These are phyloP conservation scores for Quercus lobata DNA, from an alignment of 331 rosid genomes.

Conservation along the genomic window DNA sequence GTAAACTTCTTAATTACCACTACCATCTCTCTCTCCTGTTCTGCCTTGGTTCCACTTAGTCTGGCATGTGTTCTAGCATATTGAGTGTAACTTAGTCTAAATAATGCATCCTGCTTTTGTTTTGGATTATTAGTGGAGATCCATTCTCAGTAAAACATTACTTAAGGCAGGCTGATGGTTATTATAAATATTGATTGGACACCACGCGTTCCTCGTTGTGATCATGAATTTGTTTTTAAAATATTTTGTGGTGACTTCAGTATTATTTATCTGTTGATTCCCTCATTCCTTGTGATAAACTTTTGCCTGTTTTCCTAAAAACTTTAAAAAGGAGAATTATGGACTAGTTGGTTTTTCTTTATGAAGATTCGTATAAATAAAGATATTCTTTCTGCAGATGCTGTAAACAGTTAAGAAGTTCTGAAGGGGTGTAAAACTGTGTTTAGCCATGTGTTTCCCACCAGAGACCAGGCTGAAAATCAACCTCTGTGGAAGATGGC, in stretches of 20 bases:
- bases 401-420: slow-evolving; percentile 39
- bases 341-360: neutral
- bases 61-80: neutral
- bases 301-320: neutral
- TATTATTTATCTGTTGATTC: neutral
- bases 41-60: neutral
- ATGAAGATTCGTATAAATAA: neutral
- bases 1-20: neutral
- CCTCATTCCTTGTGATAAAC: neutral
- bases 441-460: slow-evolving; percentile 56
- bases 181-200: neutral
- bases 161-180: neutral
- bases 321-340: neutral
- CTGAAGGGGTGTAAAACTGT: slow-evolving; percentile 56
- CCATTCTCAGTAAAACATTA: neutral
- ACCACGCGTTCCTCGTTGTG: neutral
- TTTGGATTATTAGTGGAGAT: neutral
- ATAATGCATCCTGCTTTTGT: neutral
- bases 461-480: slow-evolving; percentile 33
- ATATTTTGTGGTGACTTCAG: neutral
- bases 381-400: slow-evolving; percentile 37
- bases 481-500: slow-evolving; percentile 64
- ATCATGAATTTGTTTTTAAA: neutral
- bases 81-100: neutral
- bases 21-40: neutral